Percentiles rank a stretch among this genome's conserved stretches.
These are phyloP conservation scores for Xylariaceae sp. DNA, from an alignment of 2,329 filamentous ascomycete genomes.

Conservation along the genomic window DNA sequence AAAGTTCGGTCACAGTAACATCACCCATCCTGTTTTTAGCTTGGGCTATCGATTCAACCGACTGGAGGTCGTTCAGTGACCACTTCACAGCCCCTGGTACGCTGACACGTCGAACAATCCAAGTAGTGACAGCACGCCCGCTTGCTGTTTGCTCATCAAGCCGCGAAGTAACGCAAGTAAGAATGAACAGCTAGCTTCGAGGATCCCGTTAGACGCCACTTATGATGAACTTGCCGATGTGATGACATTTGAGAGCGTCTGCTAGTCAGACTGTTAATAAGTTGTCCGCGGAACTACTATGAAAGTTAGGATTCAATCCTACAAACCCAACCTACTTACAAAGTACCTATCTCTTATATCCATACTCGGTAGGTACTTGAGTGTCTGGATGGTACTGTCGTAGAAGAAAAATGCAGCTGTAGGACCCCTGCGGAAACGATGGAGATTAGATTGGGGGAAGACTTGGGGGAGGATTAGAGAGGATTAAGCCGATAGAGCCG, in stretches of 20 bases:
- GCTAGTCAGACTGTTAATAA: too few relatives aligned
- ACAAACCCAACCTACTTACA: too few relatives aligned
- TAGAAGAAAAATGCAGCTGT: too few relatives aligned
- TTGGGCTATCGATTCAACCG: too few relatives aligned
- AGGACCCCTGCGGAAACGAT: slow-evolving; percentile 6
- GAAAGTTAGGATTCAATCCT: too few relatives aligned
- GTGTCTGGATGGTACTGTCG: too few relatives aligned
- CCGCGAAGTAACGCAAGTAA: slow-evolving; percentile 8
- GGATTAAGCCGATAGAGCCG: slow-evolving; percentile 40
- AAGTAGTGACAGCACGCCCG: slow-evolving; percentile 22
- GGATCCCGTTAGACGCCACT: slow-evolving; percentile 6
- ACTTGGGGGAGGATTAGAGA: slow-evolving; percentile 17
- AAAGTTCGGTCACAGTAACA: too few relatives aligned
- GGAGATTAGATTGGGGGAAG: slow-evolving; percentile 1
- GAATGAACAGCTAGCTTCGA: slow-evolving; percentile 5
- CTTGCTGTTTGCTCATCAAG: slow-evolving; percentile 12
- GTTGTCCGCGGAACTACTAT: too few relatives aligned
- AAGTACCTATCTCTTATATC: too few relatives aligned
- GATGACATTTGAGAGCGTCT: too few relatives aligned
- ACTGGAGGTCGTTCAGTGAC: neutral
- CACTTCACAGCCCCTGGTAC: slow-evolving; percentile 4
- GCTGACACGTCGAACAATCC: slow-evolving; percentile 23
- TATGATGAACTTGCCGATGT: slow-evolving; percentile 9
- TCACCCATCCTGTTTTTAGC: too few relatives aligned
- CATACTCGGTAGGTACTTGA: too few relatives aligned